Base-by-base conservation (phyloP, 257 asterid genomes). In the Misopates orontium region DNA sequence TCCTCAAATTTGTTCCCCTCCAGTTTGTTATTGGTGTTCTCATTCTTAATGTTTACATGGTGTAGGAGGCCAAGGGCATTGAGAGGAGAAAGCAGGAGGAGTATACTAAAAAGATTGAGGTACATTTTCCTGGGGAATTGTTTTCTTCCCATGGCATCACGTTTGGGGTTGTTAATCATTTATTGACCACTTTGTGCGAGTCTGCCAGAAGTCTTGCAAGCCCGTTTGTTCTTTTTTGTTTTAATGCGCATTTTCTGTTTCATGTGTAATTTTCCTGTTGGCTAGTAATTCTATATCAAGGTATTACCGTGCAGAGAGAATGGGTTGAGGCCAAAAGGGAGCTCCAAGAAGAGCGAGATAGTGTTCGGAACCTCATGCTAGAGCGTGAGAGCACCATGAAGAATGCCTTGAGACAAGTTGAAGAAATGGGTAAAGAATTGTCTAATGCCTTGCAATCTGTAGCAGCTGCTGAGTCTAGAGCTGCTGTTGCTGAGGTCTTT, bases 291-390 rank as follows among this genome's bases (percentile, higher is more conserved):
- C 41, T 36, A 52, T 66, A 9, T 17, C 14, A 9, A 63, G 41
- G 20, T 73, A 53, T 51, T 66, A 58, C 55, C 24, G 9, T 65
- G 83, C 81, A 90, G 95, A 86, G 83, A 79, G 99, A 93, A 67
- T 90, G 97, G 97, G 95, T 96, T 57, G 97, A 90, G 75, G 94
- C 87, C 50, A 93, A 88, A 79, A 79, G 75, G 60, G 95, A 90
- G 81, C 89, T 90, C 63, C 90, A 83, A 70, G 92, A 83, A 71
- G 95, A 90, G 80, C 95, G 95, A 8, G 90, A 83, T 71, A 80
- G 63, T 67, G 83, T 78, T 62, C 92, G 93, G n/a, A 86, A 71
- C 56, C 81, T 89, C 65, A 75, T 82, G 67, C 73, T 75, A 60
- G 91, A 84, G 77, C 86, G 89, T 49, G 95, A 84, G 74, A 85